phyloP scores from a whole-genome alignment of 192 early-diverging fungal genomes.

The Rhizophagus sp. region DNA sequence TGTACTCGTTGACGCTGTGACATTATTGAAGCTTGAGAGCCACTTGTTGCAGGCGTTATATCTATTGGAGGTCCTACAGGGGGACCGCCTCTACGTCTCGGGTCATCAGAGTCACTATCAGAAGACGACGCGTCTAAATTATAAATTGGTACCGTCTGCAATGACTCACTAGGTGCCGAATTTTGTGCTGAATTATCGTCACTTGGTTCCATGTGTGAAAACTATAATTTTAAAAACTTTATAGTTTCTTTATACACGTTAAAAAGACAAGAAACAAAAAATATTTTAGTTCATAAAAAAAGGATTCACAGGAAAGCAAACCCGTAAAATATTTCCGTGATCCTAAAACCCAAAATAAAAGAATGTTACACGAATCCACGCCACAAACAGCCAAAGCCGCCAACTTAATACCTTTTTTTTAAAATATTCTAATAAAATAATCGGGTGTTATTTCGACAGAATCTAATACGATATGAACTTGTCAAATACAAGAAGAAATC shows the following conservation, averaged over 20 bases:
- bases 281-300: not conserved
- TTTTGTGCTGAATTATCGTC: conserved; percentile 3
- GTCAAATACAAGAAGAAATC: not conserved
- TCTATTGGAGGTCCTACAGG: not conserved
- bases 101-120: conserved; percentile 28
- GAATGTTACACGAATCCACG: no score
- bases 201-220: not conserved
- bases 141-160: conserved; percentile 31
- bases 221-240: not conserved
- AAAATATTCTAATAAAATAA: not conserved
- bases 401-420: no score
- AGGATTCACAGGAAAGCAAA: not conserved
- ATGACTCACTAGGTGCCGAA: conserved; percentile 13
- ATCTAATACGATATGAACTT: not conserved
- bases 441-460: not conserved
- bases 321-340: no score
- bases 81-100: not conserved
- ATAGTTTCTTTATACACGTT: not conserved
- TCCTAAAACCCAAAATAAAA: no score
- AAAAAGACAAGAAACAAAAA: not conserved
- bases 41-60: not conserved
- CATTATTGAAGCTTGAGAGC: not conserved
- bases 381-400: no score
- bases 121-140: conserved; percentile 31
- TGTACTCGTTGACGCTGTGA: not conserved